Conservation (phyloP, 1,284 basidiomycete genomes). For the Trichosporon faecale region DNA sequence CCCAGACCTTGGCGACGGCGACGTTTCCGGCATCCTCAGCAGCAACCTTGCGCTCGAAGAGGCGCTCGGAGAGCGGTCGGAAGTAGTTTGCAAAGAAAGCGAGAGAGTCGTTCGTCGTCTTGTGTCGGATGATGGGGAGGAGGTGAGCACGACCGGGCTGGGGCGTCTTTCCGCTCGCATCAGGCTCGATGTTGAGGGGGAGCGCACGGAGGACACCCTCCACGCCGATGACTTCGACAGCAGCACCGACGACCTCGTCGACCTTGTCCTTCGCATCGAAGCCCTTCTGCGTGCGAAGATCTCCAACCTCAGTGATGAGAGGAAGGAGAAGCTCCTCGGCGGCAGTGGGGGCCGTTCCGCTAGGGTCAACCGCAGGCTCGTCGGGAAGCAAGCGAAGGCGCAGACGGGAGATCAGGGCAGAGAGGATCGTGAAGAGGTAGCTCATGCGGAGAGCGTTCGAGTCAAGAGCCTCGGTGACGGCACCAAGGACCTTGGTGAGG, state of each 20-base stretch:
- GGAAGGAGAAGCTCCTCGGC: slow-evolving; percentile 71
- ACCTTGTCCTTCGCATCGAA: slow-evolving; percentile 91
- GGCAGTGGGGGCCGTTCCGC: slow-evolving; percentile 60
- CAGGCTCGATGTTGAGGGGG: slow-evolving; percentile 83
- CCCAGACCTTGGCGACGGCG: slow-evolving; percentile 91
- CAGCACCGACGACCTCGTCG: slow-evolving; percentile 73
- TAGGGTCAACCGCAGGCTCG: slow-evolving; percentile 50
- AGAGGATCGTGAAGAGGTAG: slow-evolving; percentile 63
- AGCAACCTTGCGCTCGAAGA: slow-evolving; percentile 79
- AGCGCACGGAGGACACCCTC: slow-evolving; percentile 69
- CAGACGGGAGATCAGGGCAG: slow-evolving; percentile 54
- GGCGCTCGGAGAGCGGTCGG: slow-evolving; percentile 85
- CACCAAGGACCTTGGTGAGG: slow-evolving; percentile 62
- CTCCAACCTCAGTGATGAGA: slow-evolving; percentile 70
- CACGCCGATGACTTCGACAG: slow-evolving; percentile 84
- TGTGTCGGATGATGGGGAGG: slow-evolving; percentile 80
- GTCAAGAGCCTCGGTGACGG: slow-evolving; percentile 65
- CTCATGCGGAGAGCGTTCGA: slow-evolving; percentile 64
- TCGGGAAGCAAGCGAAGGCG: slow-evolving; percentile 40
- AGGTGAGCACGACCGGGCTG: slow-evolving; percentile 74
- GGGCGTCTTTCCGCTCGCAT: slow-evolving; percentile 53
- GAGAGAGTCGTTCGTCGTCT: slow-evolving; percentile 72
- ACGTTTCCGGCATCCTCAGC: slow-evolving; percentile 67
- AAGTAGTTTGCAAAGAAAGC: slow-evolving; percentile 85
- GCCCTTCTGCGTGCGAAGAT: slow-evolving; percentile 69